phyloP scores from a whole-genome alignment of 495 filamentous ascomycete species.

The Daldinia loculata region DNA sequence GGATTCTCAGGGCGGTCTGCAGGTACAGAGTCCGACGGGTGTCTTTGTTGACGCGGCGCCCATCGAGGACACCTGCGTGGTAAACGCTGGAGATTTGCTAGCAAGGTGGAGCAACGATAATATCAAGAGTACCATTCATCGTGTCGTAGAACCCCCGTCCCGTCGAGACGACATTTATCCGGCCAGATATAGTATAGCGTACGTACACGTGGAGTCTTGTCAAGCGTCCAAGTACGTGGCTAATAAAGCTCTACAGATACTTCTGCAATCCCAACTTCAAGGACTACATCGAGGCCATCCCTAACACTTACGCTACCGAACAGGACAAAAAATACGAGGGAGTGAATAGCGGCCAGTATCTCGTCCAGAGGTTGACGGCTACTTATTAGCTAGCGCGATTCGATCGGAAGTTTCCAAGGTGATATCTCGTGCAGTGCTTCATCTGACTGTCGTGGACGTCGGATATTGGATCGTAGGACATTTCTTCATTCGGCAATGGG shows the following conservation, averaged over 20 bases:
- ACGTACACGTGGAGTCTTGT: conserved; percentile 40
- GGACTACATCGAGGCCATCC: conserved; percentile 80
- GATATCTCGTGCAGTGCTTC: conserved; percentile 16
- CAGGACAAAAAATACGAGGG: conserved; percentile 79
- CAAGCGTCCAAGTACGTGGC: not conserved
- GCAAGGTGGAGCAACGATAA: conserved; percentile 90
- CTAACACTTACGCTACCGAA: conserved; percentile 78
- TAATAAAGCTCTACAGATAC: conserved; percentile 55
- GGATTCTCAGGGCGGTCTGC: conserved; percentile 80
- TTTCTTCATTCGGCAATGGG: conserved; percentile 15
- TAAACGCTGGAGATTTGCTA: conserved; percentile 91
- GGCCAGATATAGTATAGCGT: conserved; percentile 74
- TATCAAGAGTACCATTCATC: conserved; percentile 87
- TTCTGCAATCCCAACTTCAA: conserved; percentile 94
- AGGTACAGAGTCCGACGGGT: conserved; percentile 80
- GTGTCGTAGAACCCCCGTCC: conserved; percentile 83
- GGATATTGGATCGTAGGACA: conserved; percentile 18
- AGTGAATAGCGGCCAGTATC: conserved; percentile 82
- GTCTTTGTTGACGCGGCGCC: conserved; percentile 85
- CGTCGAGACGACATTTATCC: conserved; percentile 61
- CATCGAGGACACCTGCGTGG: conserved; percentile 81
- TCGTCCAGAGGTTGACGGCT: conserved; percentile 78
- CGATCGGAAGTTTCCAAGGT: conserved; percentile 1
- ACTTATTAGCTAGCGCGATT: conserved; percentile 61
- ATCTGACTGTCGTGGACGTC: conserved; percentile 16